Percentiles rank a stretch among this genome's conserved stretches.
Evolutionary conservation across 257 asterid genomes (phyloP).

Genomic region (Petunia axillaris): DNA sequence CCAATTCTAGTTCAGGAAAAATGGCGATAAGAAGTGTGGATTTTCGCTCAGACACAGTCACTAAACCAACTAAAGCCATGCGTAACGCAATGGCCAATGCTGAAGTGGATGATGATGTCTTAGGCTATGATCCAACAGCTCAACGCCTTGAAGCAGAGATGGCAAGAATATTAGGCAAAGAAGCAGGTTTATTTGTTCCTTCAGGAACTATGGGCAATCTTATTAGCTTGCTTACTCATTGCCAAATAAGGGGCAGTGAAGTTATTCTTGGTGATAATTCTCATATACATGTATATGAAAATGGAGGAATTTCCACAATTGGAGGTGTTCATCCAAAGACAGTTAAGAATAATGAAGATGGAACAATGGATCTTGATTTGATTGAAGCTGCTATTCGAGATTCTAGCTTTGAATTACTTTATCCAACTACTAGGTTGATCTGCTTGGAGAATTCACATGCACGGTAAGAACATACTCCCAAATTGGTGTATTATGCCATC

Average conservation of each 20-base stretch:
- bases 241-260: slow-evolving; percentile 93
- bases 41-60: slow-evolving; percentile 95
- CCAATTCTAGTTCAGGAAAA: slow-evolving; percentile 34
- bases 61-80: slow-evolving; percentile 93
- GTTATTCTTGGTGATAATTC: slow-evolving; percentile 86
- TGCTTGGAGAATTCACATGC: slow-evolving; percentile 98
- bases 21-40: slow-evolving; percentile 88
- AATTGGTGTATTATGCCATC: background rate
- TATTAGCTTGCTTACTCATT: slow-evolving; percentile 83
- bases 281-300: slow-evolving; percentile 91
- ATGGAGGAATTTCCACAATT: slow-evolving; percentile 95
- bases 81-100: slow-evolving; percentile 91
- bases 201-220: slow-evolving; percentile 99
- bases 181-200: slow-evolving; percentile 86
- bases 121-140: slow-evolving; percentile 91
- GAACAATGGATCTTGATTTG: slow-evolving; percentile 83
- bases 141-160: slow-evolving; percentile 76
- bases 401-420: slow-evolving; percentile 73
- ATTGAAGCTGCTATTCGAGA: slow-evolving; percentile 94
- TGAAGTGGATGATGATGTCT: slow-evolving; percentile 95
- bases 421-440: slow-evolving; percentile 88
- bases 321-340: slow-evolving; percentile 99
- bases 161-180: slow-evolving; percentile 81
- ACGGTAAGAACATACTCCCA: slow-evolving; percentile 57
- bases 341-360: slow-evolving; percentile 83